Base-by-base conservation (phyloP, 305 asterid species). In the Fraxinus paxiana region DNA sequence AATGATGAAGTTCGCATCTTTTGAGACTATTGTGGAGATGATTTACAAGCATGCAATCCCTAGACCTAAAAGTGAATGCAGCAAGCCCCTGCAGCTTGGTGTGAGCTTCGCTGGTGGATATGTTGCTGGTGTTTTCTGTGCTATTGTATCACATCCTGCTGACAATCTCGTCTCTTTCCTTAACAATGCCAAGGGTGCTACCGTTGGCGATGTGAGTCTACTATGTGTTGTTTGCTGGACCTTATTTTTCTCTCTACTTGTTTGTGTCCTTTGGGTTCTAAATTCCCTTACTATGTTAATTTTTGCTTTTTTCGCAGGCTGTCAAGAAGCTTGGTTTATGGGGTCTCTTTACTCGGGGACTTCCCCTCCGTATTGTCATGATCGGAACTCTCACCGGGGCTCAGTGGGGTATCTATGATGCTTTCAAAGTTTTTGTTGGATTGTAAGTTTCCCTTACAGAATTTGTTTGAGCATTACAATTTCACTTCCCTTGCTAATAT, bases 51-150 rank as follows among this genome's bases (percentile, higher is more conserved):
- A 91, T 83, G 97, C 92, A 1, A 90, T 94, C 81, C 98, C 98
- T 54, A 85, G 81, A 77, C 97, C 97, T 72, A 94, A 94, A 84
- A 89, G 82, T 24, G 97, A 94, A 65, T 91, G 97, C 90, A 92
- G 97, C 91, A 92, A 92, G 88, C 0, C 78, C 28, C 85, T 88
- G 75, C 98, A 94, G 88, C 98, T 94, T 90, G 98, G 97, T 83
- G 95, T 94, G 87, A 94, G 97, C 86, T 90, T 92, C 71, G 98
- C 97, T 83, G 97, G 98, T 89, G 98, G 98, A 75, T 94, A 94
- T 80, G 75, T 94, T 2, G 98, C 98, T 82, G 98, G 98, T 82
- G 93, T 94, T 78, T 80, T 94, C 56, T 94, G 98, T 86, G 98
- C 98, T 67, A 38, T 94, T 59, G 97, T 94, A 51, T 94, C 97